phyloP scores from a whole-genome alignment of 257 asterid genomes.

The Capsicum rhomboideum region DNA sequence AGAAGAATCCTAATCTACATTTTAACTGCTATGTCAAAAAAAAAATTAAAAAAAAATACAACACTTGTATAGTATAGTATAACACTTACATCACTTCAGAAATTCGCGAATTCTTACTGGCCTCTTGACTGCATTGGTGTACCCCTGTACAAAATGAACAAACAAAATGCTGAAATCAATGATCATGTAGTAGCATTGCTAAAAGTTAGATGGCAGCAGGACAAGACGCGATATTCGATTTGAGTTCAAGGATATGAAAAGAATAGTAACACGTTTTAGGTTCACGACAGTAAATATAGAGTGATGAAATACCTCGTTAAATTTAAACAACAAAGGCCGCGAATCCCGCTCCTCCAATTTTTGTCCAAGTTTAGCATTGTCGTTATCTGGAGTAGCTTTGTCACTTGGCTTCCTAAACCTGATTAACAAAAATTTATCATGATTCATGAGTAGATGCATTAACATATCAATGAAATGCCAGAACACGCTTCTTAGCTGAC shows the following conservation, averaged over 20 bases:
- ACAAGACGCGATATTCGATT: background rate
- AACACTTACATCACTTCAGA: constrained; percentile 30
- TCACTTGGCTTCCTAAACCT: constrained; percentile 54
- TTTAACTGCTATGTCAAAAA: background rate
- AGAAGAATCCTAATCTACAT: background rate
- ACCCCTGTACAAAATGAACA: constrained; percentile 51
- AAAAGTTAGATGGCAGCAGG: background rate
- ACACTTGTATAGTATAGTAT: background rate
- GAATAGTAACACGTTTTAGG: background rate
- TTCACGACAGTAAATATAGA: background rate
- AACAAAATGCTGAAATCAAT: constrained; percentile 1
- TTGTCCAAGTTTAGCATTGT: constrained; percentile 22
- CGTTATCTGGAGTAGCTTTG: constrained; percentile 28
- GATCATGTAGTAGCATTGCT: background rate
- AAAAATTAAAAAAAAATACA: background rate
- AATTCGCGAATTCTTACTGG: constrained; percentile 80
- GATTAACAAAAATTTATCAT: constrained; percentile 16
- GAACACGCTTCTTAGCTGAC: background rate
- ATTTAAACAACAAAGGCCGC: constrained; percentile 71
- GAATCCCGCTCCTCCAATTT: constrained; percentile 50
- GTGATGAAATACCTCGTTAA: constrained; percentile 65
- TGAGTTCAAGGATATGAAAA: background rate
- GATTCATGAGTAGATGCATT: background rate
- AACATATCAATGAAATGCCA: background rate
- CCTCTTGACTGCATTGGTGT: constrained; percentile 91